phyloP scores from a whole-genome alignment of 768 basidiomycete genomes.

The Suillus americanus region DNA sequence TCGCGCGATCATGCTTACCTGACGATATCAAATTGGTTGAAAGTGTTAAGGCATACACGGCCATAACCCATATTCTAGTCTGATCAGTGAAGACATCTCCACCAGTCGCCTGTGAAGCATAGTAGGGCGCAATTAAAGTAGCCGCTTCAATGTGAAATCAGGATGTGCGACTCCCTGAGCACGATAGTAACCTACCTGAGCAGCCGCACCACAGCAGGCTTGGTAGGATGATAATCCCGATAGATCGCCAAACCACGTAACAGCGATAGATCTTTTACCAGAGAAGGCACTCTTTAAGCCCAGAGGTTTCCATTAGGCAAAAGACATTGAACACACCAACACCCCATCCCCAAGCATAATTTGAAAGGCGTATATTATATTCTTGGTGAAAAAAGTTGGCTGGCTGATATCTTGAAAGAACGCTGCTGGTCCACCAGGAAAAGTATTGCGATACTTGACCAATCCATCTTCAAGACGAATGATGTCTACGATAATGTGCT shows the following conservation, averaged over 20 bases:
- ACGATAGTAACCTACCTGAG: neutral
- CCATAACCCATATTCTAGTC: neutral
- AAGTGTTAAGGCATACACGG: slow-evolving; percentile 2
- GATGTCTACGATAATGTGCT: slow-evolving; percentile 17
- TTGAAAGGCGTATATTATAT: slow-evolving; percentile 16
- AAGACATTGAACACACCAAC: slow-evolving; percentile 4
- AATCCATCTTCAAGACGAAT: slow-evolving; percentile 19
- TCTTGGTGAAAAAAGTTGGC: slow-evolving; percentile 15
- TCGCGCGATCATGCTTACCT: neutral
- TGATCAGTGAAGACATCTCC: too few species aligned
- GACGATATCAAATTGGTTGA: slow-evolving; percentile 6
- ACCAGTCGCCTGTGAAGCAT: too few species aligned
- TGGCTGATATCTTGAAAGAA: slow-evolving; percentile 14
- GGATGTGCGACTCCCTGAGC: neutral
- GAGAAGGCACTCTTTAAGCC: neutral
- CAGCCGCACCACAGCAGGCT: slow-evolving; percentile 7
- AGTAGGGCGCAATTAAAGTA: neutral
- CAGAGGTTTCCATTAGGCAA: neutral
- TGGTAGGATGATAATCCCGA: slow-evolving; percentile 9
- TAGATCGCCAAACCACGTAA: slow-evolving; percentile 13
- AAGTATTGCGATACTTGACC: slow-evolving; percentile 16
- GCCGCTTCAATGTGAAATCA: neutral
- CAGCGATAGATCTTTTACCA: slow-evolving; percentile 15
- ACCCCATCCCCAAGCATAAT: slow-evolving; percentile 8
- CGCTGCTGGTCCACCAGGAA: slow-evolving; percentile 22